Conservation (phyloP, 179 eudicot genomes). For the Silene vulgaris region DNA sequence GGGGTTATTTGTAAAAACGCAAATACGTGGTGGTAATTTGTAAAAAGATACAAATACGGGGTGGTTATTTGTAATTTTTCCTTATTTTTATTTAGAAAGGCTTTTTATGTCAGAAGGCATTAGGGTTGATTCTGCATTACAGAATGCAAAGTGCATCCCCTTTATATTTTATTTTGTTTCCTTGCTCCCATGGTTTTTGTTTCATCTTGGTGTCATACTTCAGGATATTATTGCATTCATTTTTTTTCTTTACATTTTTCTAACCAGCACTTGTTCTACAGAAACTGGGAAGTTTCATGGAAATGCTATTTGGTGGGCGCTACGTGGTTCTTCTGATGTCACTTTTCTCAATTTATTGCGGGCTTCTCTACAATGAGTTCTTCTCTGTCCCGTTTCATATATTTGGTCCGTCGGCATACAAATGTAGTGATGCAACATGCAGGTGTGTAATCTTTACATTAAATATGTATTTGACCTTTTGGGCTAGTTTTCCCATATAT, state of each 20-base stretch:
- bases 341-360: conserved; percentile 85
- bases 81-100: background rate
- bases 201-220: background rate
- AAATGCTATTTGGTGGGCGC: conserved; percentile 98
- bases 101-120: background rate
- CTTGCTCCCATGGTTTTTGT: background rate
- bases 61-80: no score
- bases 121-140: background rate
- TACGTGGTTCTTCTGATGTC: conserved; percentile 87
- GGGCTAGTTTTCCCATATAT: background rate
- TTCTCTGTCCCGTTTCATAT: conserved; percentile 93
- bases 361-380: conserved; percentile 91
- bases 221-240: background rate
- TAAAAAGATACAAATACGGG: no score
- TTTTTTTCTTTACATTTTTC: background rate
- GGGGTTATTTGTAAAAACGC: no score
- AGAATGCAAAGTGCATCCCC: background rate
- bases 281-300: conserved; percentile 99
- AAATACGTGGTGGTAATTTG: no score
- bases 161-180: background rate
- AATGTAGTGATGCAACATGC: conserved; percentile 83
- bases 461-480: background rate
- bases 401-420: conserved; percentile 89
- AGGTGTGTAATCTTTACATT: conserved; percentile 38
- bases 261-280: conserved; percentile 32